These are phyloP conservation scores for Acacia confusa DNA, from an alignment of 306 rosid genomes.

Conservation along the genomic window DNA sequence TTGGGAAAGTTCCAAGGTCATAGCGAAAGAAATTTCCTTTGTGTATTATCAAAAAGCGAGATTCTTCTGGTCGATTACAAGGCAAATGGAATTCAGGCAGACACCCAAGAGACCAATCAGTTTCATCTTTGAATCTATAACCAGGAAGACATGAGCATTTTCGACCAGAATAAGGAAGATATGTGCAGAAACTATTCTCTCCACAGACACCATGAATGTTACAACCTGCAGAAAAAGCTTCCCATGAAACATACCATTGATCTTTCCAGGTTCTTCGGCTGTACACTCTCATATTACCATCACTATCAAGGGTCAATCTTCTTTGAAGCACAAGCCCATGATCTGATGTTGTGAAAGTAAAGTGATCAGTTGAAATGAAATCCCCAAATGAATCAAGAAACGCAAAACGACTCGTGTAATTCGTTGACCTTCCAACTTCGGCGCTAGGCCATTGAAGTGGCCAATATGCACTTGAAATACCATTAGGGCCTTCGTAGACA, in stretches of 20 bases:
- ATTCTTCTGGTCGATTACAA: neutral
- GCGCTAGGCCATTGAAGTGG: neutral
- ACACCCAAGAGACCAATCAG: slow-evolving; percentile 47
- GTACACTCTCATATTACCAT: neutral
- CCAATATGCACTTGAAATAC: neutral
- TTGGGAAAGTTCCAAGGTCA: neutral
- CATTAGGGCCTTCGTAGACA: neutral
- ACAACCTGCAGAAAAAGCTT: neutral
- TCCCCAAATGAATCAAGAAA: neutral
- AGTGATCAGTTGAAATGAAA: neutral
- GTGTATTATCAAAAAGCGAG: neutral
- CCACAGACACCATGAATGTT: neutral
- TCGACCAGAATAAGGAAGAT: slow-evolving; percentile 14
- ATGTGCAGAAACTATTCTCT: slow-evolving; percentile 24
- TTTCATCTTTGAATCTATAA: slow-evolving; percentile 1
- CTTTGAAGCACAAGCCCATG: neutral
- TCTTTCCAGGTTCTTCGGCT: neutral
- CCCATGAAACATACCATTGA: neutral
- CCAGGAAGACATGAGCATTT: slow-evolving; percentile 36
- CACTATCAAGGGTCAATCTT: neutral
- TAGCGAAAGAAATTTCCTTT: slow-evolving; percentile 33
- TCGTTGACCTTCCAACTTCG: neutral
- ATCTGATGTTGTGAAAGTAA: neutral
- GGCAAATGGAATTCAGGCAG: neutral
- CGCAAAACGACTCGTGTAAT: neutral